Conservation (phyloP, 257 asterid species). For the Eucommia ulmoides region DNA sequence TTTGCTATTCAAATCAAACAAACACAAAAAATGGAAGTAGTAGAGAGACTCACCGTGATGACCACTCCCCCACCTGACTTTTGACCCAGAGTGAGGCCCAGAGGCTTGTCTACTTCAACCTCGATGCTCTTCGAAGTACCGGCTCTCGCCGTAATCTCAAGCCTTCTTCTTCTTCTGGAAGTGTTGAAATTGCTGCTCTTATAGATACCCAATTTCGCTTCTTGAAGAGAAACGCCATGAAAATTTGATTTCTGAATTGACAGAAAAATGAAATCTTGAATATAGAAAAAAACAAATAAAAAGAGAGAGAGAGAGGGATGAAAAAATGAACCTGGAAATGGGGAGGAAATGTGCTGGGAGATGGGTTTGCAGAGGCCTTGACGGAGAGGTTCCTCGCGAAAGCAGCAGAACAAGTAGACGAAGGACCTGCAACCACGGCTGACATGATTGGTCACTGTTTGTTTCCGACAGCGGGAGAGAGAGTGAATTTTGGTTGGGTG, state of each 20-base stretch:
- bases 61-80: conserved; percentile 88
- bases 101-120: conserved; percentile 93
- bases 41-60: conserved; percentile 46
- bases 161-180: conserved; percentile 25
- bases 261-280: not conserved
- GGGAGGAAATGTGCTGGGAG: conserved; percentile 13
- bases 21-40: not conserved
- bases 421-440: conserved; percentile 49
- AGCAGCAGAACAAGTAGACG: conserved; percentile 50
- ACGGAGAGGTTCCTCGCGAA: conserved; percentile 30
- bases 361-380: conserved; percentile 18
- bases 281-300: not conserved
- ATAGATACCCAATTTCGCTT: conserved; percentile 45
- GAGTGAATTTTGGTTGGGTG: too few species aligned
- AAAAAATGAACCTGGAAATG: conserved; percentile 29
- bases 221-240: conserved; percentile 53
- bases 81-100: conserved; percentile 90
- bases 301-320: not conserved
- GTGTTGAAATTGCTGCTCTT: conserved; percentile 10
- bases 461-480: too few species aligned
- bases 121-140: conserved; percentile 72
- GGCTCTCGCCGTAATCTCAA: conserved; percentile 56
- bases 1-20: not conserved
- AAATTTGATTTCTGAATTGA: conserved; percentile 53
- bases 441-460: too few species aligned